A percentile compares a stretch with the other conserved stretches of the same genome.
phyloP scores from a whole-genome alignment of 768 basidiomycete genomes.

The Termitomyces sp. region DNA sequence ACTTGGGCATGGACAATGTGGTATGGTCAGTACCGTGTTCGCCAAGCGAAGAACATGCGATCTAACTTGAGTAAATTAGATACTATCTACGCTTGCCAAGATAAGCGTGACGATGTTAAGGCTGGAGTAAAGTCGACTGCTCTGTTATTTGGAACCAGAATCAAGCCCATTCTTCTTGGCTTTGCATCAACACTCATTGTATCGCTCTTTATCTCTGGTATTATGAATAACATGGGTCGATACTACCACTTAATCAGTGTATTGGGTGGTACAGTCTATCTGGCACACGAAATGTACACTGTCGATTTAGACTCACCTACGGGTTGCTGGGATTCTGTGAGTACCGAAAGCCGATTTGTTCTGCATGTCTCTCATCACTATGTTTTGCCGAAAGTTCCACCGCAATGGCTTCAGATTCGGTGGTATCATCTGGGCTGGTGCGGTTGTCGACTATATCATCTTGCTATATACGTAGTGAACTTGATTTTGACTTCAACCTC shows the following conservation, averaged over 20 bases:
- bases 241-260: slow-evolving; percentile 13
- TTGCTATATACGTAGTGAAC: slow-evolving; percentile 5
- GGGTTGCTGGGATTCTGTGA: slow-evolving; percentile 14
- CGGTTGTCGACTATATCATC: slow-evolving; percentile 10
- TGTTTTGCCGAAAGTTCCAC: slow-evolving; percentile 9
- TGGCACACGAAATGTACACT: slow-evolving; percentile 7
- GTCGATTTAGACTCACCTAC: slow-evolving; percentile 13
- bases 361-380: background rate
- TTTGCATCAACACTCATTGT: slow-evolving; percentile 11
- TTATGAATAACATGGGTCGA: slow-evolving; percentile 10
- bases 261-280: slow-evolving; percentile 8
- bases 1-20: slow-evolving; percentile 19
- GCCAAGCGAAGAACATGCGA: background rate
- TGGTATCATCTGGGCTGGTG: background rate
- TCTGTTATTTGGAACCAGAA: slow-evolving; percentile 11
- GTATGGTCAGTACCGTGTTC: slow-evolving; percentile 10
- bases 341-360: background rate
- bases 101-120: slow-evolving; percentile 51
- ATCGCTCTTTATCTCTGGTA: slow-evolving; percentile 10
- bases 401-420: background rate
- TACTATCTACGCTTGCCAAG: slow-evolving; percentile 59
- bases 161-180: slow-evolving; percentile 11
- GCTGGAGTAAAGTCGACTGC: slow-evolving; percentile 15
- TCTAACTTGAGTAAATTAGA: slow-evolving; percentile 18
- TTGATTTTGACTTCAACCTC: no score